Evolutionary conservation across 192 early-diverging fungal genomes (phyloP).

Genomic region (Backusella australiensis): DNA sequence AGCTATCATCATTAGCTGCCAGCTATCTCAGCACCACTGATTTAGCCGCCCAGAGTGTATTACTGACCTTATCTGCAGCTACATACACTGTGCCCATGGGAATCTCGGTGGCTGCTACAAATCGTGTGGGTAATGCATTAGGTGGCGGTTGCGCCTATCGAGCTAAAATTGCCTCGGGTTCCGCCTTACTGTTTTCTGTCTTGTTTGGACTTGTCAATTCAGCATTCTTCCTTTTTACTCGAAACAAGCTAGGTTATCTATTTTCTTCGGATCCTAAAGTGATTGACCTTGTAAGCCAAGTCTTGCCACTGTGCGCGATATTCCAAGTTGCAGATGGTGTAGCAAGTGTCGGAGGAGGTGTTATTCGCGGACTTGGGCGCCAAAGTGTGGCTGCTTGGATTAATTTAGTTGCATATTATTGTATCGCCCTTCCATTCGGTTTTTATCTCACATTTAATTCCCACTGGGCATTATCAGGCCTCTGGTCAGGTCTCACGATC

Average conservation of each 20-base stretch:
- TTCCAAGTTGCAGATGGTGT: conserved; percentile 59
- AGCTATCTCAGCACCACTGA: conserved; percentile 51
- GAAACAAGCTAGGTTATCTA: conserved; percentile 55
- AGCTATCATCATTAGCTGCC: conserved; percentile 66
- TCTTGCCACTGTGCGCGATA: conserved; percentile 77
- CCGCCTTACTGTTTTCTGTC: conserved; percentile 45
- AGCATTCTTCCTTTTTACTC: conserved; percentile 43
- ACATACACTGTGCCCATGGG: conserved; percentile 52
- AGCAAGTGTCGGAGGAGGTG: conserved; percentile 47
- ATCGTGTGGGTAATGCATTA: conserved; percentile 53
- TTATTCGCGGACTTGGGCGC: conserved; percentile 52
- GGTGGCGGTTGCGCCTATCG: conserved; percentile 46
- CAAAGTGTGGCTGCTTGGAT: conserved; percentile 53
- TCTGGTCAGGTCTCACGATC: conserved; percentile 50
- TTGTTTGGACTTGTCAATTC: conserved; percentile 52
- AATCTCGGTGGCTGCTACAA: conserved; percentile 49
- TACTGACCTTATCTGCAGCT: conserved; percentile 48
- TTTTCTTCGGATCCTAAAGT: conserved; percentile 70
- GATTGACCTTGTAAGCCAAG: conserved; percentile 58
- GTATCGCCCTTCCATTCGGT: conserved; percentile 56
- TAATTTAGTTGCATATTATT: conserved; percentile 54
- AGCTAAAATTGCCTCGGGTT: conserved; percentile 52
- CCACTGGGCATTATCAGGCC: conserved; percentile 42
- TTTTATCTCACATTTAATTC: conserved; percentile 48
- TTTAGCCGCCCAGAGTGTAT: conserved; percentile 55